Base-by-base conservation (phyloP, 1,284 basidiomycete genomes). In the Erythrobasidium hasegawianum region DNA sequence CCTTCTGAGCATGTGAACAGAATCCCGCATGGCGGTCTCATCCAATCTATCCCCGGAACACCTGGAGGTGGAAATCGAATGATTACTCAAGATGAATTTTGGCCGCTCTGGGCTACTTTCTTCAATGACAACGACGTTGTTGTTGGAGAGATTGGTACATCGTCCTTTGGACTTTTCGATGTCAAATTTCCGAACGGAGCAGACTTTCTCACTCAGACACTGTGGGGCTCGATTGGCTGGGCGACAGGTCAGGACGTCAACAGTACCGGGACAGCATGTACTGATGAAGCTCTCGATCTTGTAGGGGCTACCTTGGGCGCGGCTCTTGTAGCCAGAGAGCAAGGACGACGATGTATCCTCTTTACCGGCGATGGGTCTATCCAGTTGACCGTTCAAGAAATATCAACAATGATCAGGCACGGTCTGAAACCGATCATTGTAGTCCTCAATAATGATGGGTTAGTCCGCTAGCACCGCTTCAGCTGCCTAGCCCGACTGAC, bases 221-320 rank as follows among this genome's bases (percentile, higher is more conserved):
- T 93, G 2, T 93, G 88, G 86, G 89, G 89, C 40, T 86, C 85
- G 59, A 95, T 94, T 71, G 91, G 91, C 0, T 94, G 87, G 86
- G 85, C 87, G n/a, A 85, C 89, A 50, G 91, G 89, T 76, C 5
- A 33, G 33, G 33, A 33, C 33, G 33, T 33, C 33, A 90, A 71
- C 61, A 61, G 69, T 24, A 11, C 55, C 22, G 11, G 76, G 79
- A 94, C 76, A 83, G 93, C 56, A 83, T 95, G 71, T 78, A 94
- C 56, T 84, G 1, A 85, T 81, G 64, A 90, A 90, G 73, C 89
- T 88, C 50, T 82, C 89, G 58, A 76, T 90, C 41, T 83, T 47
- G 79, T 85, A 0, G 33, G 33, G 5, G 78, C 77, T 5, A 62
- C 73, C 0, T 69, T 91, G 0, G 90, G 90, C 43, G 86, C 85